These are phyloP conservation scores for Aspergillus fischeri DNA, from an alignment of 2,329 filamentous ascomycete genomes.

Conservation along the genomic window DNA sequence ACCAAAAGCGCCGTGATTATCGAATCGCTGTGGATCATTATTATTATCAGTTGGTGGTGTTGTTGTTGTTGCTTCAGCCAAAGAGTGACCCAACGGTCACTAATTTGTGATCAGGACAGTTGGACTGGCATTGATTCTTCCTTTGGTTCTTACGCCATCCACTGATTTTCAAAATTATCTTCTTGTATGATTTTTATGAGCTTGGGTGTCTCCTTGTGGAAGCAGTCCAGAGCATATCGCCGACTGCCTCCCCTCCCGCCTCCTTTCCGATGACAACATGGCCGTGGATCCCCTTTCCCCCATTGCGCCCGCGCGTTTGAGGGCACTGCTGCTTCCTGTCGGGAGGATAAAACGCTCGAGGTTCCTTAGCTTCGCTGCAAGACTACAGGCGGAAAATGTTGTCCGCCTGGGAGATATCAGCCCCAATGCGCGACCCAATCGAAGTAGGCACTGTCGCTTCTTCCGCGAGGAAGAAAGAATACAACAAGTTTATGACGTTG, in stretches of 20 bases:
- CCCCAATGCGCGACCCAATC: slow-evolving; percentile 76
- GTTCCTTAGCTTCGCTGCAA: slow-evolving; percentile 73
- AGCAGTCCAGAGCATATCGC: slow-evolving; percentile 31
- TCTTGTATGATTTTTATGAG: slow-evolving; percentile 20
- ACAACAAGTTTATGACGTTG: not conserved
- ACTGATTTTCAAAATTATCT: not conserved
- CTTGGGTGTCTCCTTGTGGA: slow-evolving; percentile 21
- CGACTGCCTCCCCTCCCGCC: slow-evolving; percentile 28
- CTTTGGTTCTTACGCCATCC: not conserved
- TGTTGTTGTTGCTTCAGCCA: not conserved
- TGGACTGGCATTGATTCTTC: not conserved
- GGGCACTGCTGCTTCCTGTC: slow-evolving; percentile 79
- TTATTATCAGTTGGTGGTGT: not conserved
- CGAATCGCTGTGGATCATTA: not conserved
- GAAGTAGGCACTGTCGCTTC: slow-evolving; percentile 59
- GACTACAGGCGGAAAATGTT: slow-evolving; percentile 73
- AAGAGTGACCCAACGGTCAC: not conserved
- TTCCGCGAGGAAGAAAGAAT: not conserved
- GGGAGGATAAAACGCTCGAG: slow-evolving; percentile 78
- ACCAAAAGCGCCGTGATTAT: slow-evolving; percentile 1
- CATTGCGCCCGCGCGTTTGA: slow-evolving; percentile 85
- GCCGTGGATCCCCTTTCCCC: slow-evolving; percentile 84
- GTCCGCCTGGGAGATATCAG: slow-evolving; percentile 82
- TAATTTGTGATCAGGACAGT: not conserved
- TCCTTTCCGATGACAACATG: slow-evolving; percentile 60